These are phyloP conservation scores for Epichloe coenophiala DNA, from an alignment of 2,329 filamentous ascomycete species.

Conservation along the genomic window DNA sequence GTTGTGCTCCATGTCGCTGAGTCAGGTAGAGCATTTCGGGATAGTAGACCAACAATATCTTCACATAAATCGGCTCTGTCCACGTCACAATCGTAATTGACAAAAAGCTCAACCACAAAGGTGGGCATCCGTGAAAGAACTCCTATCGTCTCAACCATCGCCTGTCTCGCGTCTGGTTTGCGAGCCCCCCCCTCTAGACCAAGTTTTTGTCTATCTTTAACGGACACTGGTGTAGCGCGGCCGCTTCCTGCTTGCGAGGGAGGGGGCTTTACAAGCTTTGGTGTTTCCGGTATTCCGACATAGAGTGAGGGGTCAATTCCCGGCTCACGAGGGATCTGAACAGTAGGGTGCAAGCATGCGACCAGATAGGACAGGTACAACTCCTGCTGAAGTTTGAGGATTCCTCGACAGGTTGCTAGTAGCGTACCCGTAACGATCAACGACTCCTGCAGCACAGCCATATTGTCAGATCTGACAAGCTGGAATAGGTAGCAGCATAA, in stretches of 20 bases:
- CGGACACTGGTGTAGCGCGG: constrained; percentile 74
- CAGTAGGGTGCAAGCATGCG: constrained; percentile 82
- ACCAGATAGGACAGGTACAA: constrained; percentile 90
- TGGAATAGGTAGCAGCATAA: constrained; percentile 93
- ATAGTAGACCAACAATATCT: constrained; percentile 85
- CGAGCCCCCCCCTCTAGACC: constrained; percentile 84
- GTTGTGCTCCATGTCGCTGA: constrained; percentile 98
- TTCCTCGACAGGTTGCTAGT: constrained; percentile 75
- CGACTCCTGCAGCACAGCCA: constrained; percentile 86
- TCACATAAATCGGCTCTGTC: constrained; percentile 86
- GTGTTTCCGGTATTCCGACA: constrained; percentile 81
- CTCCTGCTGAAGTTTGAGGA: constrained; percentile 93
- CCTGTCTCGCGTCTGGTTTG: constrained; percentile 89
- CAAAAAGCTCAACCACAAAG: constrained; percentile 88
- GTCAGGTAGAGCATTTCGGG: constrained; percentile 89
- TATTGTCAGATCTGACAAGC: constrained; percentile 88
- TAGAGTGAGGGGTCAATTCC: constrained; percentile 88
- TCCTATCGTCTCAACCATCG: constrained; percentile 95
- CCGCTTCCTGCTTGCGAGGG: constrained; percentile 66
- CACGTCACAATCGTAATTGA: constrained; percentile 96
- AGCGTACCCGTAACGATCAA: constrained; percentile 84
- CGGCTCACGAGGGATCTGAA: constrained; percentile 82
- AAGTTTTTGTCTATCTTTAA: constrained; percentile 84
- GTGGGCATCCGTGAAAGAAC: constrained; percentile 84
- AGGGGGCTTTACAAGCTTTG: constrained; percentile 70